Percentiles rank a stretch among this genome's conserved stretches.
Evolutionary conservation across 257 asterid genomes (phyloP).

Genomic region (Henckelia pumila): DNA sequence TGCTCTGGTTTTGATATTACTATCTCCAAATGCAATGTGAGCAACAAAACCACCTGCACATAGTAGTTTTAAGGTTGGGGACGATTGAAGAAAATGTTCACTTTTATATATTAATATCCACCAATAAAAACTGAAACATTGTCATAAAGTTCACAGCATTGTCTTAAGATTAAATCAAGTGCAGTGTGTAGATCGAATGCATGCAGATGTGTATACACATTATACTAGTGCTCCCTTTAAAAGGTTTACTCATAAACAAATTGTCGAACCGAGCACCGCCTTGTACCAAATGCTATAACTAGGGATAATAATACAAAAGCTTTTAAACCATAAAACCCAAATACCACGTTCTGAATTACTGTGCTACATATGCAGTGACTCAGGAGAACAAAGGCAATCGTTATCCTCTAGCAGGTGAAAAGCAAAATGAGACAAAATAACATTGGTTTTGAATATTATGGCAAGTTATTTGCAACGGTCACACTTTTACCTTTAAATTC

Average conservation of each 20-base stretch:
- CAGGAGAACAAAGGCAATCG: neutral
- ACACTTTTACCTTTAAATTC: conserved; percentile 64
- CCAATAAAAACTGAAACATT: neutral
- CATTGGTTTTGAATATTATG: neutral
- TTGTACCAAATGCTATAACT: neutral
- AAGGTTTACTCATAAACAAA: neutral
- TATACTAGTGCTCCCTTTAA: no score
- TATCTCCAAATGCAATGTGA: conserved; percentile 70
- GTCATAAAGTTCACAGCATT: no score
- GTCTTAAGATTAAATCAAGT: no score
- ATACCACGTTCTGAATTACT: no score
- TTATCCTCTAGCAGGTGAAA: neutral
- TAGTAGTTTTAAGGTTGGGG: conserved; percentile 5
- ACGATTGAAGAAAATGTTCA: neutral
- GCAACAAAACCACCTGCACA: conserved; percentile 78
- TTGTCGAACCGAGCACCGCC: neutral
- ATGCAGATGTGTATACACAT: neutral
- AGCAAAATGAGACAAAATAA: neutral
- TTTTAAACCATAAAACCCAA: neutral
- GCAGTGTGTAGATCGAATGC: no score
- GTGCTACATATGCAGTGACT: neutral
- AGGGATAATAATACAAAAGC: neutral
- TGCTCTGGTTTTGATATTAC: conserved; percentile 69
- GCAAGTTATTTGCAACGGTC: neutral
- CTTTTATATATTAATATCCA: neutral